These are phyloP conservation scores for Heteromeles arbutifolia DNA, from an alignment of 306 rosid genomes.

Conservation along the genomic window DNA sequence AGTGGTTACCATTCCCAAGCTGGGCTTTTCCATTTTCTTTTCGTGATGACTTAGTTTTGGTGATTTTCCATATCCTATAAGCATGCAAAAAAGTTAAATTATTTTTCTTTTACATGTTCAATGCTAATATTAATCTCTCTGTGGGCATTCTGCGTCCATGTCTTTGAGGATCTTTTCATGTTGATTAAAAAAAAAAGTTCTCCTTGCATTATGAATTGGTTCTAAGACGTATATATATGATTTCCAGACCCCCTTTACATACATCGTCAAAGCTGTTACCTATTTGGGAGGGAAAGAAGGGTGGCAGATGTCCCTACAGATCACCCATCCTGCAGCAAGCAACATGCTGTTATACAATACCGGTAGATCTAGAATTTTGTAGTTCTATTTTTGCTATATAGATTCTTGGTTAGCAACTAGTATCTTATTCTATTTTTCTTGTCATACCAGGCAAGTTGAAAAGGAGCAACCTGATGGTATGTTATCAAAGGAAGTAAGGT, in stretches of 20 bases:
- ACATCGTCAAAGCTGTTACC: constrained; percentile 96
- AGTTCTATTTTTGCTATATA: constrained; percentile 11
- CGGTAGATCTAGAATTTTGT: constrained; percentile 43
- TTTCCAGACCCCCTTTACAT: constrained; percentile 84
- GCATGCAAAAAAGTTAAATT: neutral
- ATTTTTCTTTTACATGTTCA: neutral
- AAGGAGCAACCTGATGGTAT: constrained; percentile 76
- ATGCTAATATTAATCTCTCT: neutral
- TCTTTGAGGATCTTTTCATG: neutral
- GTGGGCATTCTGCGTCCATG: neutral
- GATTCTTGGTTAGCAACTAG: neutral
- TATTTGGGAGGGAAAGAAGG: constrained; percentile 97
- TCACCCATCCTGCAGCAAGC: constrained; percentile 99
- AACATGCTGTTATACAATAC: constrained; percentile 91
- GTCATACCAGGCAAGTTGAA: constrained; percentile 68
- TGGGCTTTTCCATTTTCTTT: neutral
- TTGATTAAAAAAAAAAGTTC: neutral
- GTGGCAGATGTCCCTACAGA: constrained; percentile 96
- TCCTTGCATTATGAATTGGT: constrained; percentile 5
- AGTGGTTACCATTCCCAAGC: neutral
- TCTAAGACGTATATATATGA: constrained; percentile 26
- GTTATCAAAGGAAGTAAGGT: constrained; percentile 56
- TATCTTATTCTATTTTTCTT: constrained; percentile 3
- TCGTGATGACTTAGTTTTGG: neutral
- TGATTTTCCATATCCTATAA: neutral